Base-by-base conservation (phyloP, 768 basidiomycete species). In the Collybiopsis confluens region DNA sequence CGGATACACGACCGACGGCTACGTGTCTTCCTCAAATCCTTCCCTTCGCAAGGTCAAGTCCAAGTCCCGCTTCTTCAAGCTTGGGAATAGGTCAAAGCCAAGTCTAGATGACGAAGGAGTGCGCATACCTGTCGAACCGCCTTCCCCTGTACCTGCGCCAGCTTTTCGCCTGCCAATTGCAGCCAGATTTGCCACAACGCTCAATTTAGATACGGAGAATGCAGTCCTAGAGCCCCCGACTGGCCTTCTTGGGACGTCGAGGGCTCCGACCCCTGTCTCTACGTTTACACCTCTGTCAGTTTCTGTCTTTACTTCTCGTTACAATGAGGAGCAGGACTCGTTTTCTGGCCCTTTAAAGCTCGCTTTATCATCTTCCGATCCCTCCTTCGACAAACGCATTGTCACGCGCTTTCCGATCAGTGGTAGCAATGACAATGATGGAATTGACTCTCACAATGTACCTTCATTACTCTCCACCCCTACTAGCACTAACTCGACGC, bases 121-220 rank as follows among this genome's bases (percentile, higher is more conserved):
- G 66, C 35, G 20, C n/a, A 13, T 18, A 13, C 45, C 44, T 26
- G 45, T 38, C 15, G 45, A 46, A 42, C 9, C 24, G 46, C 28
- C 33, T 21, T 33, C 45, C 16, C 54, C 54, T 38, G 10, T 30
- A 36, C 52, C 52, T 23, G 38, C 41, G 48, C 68, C 65, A 13
- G 63, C 65, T 1, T 61, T 74, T 28, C 61, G 67, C 7, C 68
- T 79, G 20, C 78, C 79, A 21, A 79, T 80, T 52, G 78, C 78
- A 3, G 73, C 68, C 16, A 65, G 67, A 54, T 82, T 79, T 58
- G 78, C 74, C 10, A 76, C 72, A 1, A 70, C 71, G 33, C 40
- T 55, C 38, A 40, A 43, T n/a, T 27, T 51, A 18, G 18, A 54
- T 11, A 50, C 45, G 13, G 40, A 44, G 1, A 54, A 54, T 20